These are phyloP conservation scores for Pythium scleroteichum DNA, from an alignment of 352 stramenopile species.

Conservation along the genomic window DNA sequence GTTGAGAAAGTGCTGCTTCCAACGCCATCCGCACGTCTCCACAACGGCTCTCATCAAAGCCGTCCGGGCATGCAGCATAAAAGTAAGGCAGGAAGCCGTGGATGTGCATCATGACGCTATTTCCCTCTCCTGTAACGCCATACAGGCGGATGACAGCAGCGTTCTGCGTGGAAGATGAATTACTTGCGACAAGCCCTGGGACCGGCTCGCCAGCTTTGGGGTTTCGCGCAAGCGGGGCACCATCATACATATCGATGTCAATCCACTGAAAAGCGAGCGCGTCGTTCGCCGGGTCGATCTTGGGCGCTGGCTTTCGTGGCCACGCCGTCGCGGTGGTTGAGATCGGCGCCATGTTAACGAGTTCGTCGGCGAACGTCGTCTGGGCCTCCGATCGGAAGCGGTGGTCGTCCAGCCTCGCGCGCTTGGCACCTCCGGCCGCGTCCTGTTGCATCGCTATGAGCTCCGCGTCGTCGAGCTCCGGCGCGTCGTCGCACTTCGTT, in stretches of 20 bases:
- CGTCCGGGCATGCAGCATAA: constrained; percentile 88
- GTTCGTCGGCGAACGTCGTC: constrained; percentile 52
- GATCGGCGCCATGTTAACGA: constrained; percentile 62
- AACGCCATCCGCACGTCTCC: constrained; percentile 71
- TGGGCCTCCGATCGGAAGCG: constrained; percentile 25
- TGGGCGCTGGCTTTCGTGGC: constrained; percentile 46
- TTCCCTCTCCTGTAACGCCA: constrained; percentile 93
- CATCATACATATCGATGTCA: constrained; percentile 98
- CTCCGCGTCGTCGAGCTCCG: constrained; percentile 21
- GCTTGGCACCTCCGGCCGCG: constrained; percentile 17
- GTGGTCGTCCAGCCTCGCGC: constrained; percentile 23
- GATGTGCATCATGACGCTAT: constrained; percentile 96
- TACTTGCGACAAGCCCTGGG: constrained; percentile 79
- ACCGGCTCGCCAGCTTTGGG: constrained; percentile 73
- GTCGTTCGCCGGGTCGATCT: constrained; percentile 39
- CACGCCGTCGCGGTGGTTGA: constrained; percentile 64
- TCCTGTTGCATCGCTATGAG: constrained; percentile 26
- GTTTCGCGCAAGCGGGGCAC: constrained; percentile 84
- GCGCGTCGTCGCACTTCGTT: constrained; percentile 25
- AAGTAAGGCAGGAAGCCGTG: constrained; percentile 99
- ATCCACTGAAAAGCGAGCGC: constrained; percentile 95
- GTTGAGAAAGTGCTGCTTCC: constrained; percentile 52
- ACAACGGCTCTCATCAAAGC: constrained; percentile 63
- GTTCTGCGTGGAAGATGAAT: constrained; percentile 83
- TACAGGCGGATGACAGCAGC: constrained; percentile 95